Conservation (phyloP, 2,329 filamentous ascomycete species). For the Sordariomycetes sp. region DNA sequence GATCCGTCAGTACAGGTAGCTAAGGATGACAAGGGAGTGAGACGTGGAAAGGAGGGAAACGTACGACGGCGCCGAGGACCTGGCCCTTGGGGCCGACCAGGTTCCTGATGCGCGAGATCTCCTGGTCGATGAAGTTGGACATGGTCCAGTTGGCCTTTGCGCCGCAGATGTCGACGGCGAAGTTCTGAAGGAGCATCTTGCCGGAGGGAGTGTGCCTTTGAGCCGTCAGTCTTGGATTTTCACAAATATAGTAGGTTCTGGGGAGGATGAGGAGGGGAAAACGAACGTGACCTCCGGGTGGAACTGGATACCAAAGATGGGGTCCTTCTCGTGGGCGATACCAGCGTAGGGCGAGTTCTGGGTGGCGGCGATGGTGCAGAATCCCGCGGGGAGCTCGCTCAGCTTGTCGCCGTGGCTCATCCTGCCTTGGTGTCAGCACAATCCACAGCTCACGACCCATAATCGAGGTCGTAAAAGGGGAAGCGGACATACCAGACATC, state of each 20-base stretch:
- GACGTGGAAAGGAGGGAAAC: not conserved
- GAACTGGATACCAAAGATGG: conserved; percentile 66
- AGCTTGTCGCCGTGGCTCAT: conserved; percentile 92
- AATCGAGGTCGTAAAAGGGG: not conserved
- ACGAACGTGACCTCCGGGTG: conserved; percentile 60
- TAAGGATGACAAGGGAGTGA: conserved; percentile 24
- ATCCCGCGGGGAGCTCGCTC: conserved; percentile 55
- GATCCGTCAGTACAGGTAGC: conserved; percentile 16
- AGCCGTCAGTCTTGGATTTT: not conserved
- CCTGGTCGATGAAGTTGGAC: conserved; percentile 67
- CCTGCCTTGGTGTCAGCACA: not conserved
- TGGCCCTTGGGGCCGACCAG: conserved; percentile 73
- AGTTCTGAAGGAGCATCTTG: conserved; percentile 64
- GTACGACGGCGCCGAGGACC: conserved; percentile 37
- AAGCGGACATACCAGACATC: conserved; percentile 1
- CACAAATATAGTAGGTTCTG: not conserved
- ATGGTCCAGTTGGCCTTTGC: conserved; percentile 73
- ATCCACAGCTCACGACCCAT: not conserved
- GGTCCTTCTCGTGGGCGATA: conserved; percentile 58
- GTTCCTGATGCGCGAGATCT: conserved; percentile 66
- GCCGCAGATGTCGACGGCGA: conserved; percentile 69
- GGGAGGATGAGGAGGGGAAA: conserved; percentile 1
- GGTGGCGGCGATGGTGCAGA: conserved; percentile 62
- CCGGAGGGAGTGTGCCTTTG: conserved; percentile 52
- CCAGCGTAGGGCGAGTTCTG: conserved; percentile 66